Conservation (phyloP, 768 basidiomycete species). For the Pisolithus sp. region DNA sequence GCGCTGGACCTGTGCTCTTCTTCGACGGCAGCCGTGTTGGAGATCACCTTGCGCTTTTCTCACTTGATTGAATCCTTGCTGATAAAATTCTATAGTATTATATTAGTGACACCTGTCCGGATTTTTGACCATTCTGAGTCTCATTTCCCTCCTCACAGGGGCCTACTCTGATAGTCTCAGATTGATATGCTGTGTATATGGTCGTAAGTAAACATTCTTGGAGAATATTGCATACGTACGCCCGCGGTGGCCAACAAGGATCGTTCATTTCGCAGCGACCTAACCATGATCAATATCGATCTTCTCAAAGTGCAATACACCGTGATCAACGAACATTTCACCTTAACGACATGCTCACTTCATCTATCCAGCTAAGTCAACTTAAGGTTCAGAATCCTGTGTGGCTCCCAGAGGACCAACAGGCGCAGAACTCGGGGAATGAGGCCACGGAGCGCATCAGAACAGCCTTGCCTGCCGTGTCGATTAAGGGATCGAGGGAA, state of each 20-base stretch:
- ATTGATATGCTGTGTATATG: not conserved
- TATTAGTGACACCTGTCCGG: no score
- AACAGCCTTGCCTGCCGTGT: not conserved
- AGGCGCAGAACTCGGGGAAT: not conserved
- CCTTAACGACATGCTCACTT: not conserved
- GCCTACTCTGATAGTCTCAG: no score
- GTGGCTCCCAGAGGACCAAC: not conserved
- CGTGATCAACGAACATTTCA: not conserved
- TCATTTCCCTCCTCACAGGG: no score
- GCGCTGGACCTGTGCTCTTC: no score
- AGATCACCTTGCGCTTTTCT: no score
- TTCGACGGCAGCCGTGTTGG: no score
- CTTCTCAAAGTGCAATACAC: not conserved
- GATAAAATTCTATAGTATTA: no score
- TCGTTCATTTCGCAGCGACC: not conserved
- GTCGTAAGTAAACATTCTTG: not conserved
- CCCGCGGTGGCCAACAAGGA: not conserved
- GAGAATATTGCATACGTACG: not conserved
- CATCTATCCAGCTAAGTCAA: not conserved
- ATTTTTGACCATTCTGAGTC: no score
- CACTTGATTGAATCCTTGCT: no score
- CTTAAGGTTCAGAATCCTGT: not conserved
- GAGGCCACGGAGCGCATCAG: not conserved
- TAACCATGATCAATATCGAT: not conserved
- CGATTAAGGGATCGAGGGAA: not conserved